Evolutionary conservation across 2,329 filamentous ascomycete species (phyloP).

Genomic region (Stagonosporopsis vannaccii): DNA sequence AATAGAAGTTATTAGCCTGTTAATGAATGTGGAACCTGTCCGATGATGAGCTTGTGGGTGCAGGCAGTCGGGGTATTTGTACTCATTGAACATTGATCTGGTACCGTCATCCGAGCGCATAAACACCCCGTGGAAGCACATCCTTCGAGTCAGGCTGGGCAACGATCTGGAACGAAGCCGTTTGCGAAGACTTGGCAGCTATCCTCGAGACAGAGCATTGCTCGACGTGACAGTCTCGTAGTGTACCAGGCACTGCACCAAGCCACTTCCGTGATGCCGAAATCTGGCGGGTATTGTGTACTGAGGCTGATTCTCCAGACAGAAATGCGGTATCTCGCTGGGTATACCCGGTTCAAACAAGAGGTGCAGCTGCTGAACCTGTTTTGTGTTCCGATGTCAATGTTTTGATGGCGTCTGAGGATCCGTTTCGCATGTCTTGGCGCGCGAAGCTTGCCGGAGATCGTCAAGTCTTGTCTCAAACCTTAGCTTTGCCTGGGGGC

Average conservation of each 20-base stretch:
- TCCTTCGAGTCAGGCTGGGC: slow-evolving; percentile 6
- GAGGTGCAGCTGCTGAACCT: slow-evolving; percentile 9
- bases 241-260: slow-evolving; percentile 26
- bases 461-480: slow-evolving; percentile 30
- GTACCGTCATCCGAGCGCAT: slow-evolving; percentile 15
- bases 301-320: slow-evolving; percentile 21
- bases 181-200: slow-evolving; percentile 28
- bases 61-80: slow-evolving; percentile 32
- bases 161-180: slow-evolving; percentile 18
- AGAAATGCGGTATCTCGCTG: slow-evolving; percentile 14
- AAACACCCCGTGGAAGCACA: slow-evolving; percentile 8
- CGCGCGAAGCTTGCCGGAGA: slow-evolving; percentile 34
- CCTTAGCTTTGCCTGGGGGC: slow-evolving; percentile 15
- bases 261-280: slow-evolving; percentile 10
- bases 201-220: slow-evolving; percentile 22
- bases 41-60: slow-evolving; percentile 26
- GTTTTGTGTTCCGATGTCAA: slow-evolving; percentile 37
- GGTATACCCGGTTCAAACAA: slow-evolving; percentile 14
- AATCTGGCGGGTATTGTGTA: slow-evolving; percentile 4
- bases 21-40: slow-evolving; percentile 42
- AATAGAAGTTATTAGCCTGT: slow-evolving; percentile 36
- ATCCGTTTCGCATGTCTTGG: slow-evolving; percentile 43
- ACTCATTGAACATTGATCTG: slow-evolving; percentile 9
- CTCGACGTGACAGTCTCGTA: slow-evolving; percentile 25
- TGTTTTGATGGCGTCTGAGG: slow-evolving; percentile 45